Evolutionary conservation across 2,329 filamentous ascomycete species (phyloP).

Genomic region (Lecanicillium sp.): DNA sequence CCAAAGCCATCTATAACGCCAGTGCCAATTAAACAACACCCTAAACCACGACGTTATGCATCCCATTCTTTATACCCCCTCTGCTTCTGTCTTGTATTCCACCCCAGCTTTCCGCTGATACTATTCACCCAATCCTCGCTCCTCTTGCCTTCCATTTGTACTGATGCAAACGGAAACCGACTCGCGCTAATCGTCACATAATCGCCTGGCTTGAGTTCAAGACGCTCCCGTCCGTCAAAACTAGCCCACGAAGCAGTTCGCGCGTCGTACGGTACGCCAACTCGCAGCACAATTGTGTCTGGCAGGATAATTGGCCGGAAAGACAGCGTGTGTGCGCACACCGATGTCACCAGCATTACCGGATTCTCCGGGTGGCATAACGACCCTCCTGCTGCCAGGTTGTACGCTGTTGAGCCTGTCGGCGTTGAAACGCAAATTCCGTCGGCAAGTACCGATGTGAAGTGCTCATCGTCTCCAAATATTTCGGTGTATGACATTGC

Average conservation of each 20-base stretch:
- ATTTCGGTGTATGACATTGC: conserved; percentile 88
- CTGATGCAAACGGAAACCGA: conserved; percentile 70
- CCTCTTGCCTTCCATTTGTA: conserved; percentile 59
- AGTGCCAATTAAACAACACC: background rate
- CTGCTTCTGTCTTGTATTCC: conserved; percentile 74
- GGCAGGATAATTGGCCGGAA: conserved; percentile 96
- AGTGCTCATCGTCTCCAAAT: conserved; percentile 91
- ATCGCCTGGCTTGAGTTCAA: conserved; percentile 70
- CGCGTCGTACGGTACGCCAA: conserved; percentile 92
- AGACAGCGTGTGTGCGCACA: conserved; percentile 89
- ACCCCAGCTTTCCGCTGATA: conserved; percentile 69
- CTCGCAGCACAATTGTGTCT: conserved; percentile 86
- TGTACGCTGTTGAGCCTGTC: conserved; percentile 92
- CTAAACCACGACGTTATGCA: conserved; percentile 7
- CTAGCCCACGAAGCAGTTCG: conserved; percentile 91
- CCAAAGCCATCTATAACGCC: too few species aligned
- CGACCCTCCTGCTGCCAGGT: conserved; percentile 89
- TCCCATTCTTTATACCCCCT: conserved; percentile 50
- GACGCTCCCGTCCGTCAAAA: conserved; percentile 86
- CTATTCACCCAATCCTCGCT: conserved; percentile 78
- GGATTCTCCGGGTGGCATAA: conserved; percentile 95
- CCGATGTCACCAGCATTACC: conserved; percentile 87
- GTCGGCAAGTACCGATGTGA: conserved; percentile 88
- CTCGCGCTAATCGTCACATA: conserved; percentile 80
- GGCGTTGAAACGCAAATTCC: conserved; percentile 91